phyloP scores from a whole-genome alignment of 2,329 filamentous ascomycete genomes.

The Epichloe brachyelytri region DNA sequence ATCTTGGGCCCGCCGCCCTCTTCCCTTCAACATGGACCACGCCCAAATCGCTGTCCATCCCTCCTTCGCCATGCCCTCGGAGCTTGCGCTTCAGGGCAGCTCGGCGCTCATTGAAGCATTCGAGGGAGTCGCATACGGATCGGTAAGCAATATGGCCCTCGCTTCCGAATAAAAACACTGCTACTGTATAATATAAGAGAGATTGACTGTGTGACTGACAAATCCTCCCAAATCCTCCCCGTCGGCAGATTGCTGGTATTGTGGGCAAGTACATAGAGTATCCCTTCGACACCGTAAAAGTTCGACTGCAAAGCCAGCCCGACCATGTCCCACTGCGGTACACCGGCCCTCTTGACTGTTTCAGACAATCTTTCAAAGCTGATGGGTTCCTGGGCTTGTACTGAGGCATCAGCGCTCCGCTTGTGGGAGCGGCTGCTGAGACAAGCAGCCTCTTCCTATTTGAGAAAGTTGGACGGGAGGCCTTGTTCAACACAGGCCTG shows the following conservation, averaged over 20 bases:
- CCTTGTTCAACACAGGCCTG: conserved; percentile 41
- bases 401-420: conserved; percentile 80
- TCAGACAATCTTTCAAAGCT: conserved; percentile 66
- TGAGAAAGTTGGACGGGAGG: conserved; percentile 60
- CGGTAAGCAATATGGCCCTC: conserved; percentile 39
- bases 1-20: background rate
- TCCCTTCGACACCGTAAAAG: conserved; percentile 97
- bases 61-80: conserved; percentile 9
- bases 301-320: conserved; percentile 90
- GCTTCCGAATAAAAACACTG: background rate
- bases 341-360: conserved; percentile 81
- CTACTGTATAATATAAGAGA: background rate
- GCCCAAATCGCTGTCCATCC: conserved; percentile 17
- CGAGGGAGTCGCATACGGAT: conserved; percentile 83
- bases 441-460: conserved; percentile 90
- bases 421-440: conserved; percentile 84
- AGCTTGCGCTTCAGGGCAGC: conserved; percentile 21
- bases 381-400: conserved; percentile 79
- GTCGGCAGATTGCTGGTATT: conserved; percentile 58
- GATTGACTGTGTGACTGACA: background rate
- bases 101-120: conserved; percentile 50
- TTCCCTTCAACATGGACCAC: conserved; percentile 16
- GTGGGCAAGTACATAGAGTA: conserved; percentile 96
- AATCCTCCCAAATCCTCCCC: background rate
- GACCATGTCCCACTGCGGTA: conserved; percentile 72